These are phyloP conservation scores for Rhododendron ovatum DNA, from an alignment of 148 eudicot genomes.

Conservation along the genomic window DNA sequence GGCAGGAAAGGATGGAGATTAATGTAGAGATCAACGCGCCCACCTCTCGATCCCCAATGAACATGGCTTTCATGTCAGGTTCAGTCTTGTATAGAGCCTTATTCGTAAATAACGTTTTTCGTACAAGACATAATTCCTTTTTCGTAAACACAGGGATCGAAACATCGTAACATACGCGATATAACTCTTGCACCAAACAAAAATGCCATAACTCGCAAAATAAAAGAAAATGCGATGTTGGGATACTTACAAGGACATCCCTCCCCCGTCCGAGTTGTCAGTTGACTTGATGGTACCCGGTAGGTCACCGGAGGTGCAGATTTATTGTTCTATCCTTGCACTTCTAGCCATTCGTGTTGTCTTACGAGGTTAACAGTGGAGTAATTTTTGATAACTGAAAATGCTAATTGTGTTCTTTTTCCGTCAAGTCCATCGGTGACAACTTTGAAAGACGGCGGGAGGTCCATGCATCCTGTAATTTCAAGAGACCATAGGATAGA, in stretches of 20 bases:
- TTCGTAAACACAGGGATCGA: not conserved
- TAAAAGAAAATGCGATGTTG: not conserved
- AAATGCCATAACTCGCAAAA: not conserved
- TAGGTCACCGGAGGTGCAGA: too few relatives aligned
- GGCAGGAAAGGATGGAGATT: slow-evolving; percentile 50
- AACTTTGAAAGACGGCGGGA: not conserved
- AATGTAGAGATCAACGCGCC: slow-evolving; percentile 37
- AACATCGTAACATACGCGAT: not conserved
- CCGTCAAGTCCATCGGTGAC: not conserved
- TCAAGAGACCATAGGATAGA: not conserved
- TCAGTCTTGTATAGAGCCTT: slow-evolving; percentile 67
- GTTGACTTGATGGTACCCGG: too few relatives aligned
- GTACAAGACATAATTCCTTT: slow-evolving; percentile 47
- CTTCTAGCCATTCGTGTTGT: not conserved
- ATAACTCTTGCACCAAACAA: not conserved
- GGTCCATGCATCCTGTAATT: not conserved
- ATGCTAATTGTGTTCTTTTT: not conserved
- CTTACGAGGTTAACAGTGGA: not conserved
- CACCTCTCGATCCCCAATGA: slow-evolving; percentile 20
- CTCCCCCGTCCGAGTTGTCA: not conserved
- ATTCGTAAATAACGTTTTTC: slow-evolving; percentile 33
- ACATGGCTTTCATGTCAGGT: slow-evolving; percentile 66
- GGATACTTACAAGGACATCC: not conserved
- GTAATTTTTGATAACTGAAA: not conserved
- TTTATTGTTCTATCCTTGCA: not conserved